Base-by-base conservation (phyloP, 208 protist genomes). In the Angomonas ambiguus region DNA sequence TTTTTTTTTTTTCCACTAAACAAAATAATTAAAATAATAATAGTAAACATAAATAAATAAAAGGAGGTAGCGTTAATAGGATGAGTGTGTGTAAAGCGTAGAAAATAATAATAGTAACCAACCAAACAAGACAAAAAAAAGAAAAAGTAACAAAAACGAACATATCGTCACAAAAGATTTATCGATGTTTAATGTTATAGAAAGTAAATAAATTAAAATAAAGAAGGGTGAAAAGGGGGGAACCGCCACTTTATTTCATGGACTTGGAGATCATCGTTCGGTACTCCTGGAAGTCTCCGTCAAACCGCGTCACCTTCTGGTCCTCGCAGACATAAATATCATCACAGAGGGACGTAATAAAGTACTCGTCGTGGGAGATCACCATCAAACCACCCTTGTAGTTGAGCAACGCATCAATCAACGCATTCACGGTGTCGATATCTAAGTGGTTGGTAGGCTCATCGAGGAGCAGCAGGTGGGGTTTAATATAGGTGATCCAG, bases 401-500 rank as follows among this genome's bases (percentile, higher is more conserved):
- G 18, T 80, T 77, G 34, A 94, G 76, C 61, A 97, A 74, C 1
- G 94, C 92, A 68, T 95, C 82, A 58, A 96, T 93, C n/a, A 97
- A 74, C 0, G 92, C 92, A 62, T 97, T 93, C 27, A 97, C 89
- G 18, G 94, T 95, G 71, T 97, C 94, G 74, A 97, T 96, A 62
- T 97, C 94, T 22, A 98, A 68, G 71, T 98, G 96, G 76, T 98
- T 98, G 0, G 94, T 98, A 22, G 94, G 95, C 87, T 99, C 97
- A 84, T 99, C 97, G 27, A 99, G 82, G 24, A 99, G 56, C 34
- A 99, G 79, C 45, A 99, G 69, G 71, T 98, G 90, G 18, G 98
- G 97, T 25, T 86, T 84, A 27, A 75, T 80, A 53, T 94, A 97
- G 1, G 94, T 97, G 51, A 99, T 95, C 73, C 82, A 86, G 6